These are phyloP conservation scores for Chiua virens DNA, from an alignment of 768 basidiomycete genomes.

Conservation along the genomic window DNA sequence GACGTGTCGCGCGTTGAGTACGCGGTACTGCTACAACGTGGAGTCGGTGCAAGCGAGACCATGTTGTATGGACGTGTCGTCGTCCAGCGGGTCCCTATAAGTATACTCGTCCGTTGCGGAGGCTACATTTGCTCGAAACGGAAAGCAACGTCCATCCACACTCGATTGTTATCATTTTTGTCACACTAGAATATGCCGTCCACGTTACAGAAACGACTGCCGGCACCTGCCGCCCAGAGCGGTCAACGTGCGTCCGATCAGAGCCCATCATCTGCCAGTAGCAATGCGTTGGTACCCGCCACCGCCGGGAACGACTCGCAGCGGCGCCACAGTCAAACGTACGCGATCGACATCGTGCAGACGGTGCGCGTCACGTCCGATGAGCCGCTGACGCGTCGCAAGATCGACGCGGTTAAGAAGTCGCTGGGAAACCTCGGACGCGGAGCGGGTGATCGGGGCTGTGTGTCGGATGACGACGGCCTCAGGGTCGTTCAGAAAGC, in stretches of 20 bases:
- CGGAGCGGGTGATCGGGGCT: conserved; percentile 27
- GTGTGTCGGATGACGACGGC: conserved; percentile 29
- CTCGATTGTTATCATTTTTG: neutral
- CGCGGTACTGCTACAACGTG: conserved; percentile 17
- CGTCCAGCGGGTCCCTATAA: conserved; percentile 19
- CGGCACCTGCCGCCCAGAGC: conserved; percentile 5
- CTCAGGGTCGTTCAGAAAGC: conserved; percentile 30
- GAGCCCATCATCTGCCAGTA: conserved; percentile 3
- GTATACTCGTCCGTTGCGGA: conserved; percentile 6
- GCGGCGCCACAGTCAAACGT: conserved; percentile 13
- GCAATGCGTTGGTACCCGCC: neutral
- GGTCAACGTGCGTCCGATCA: conserved; percentile 8
- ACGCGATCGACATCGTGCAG: conserved; percentile 33
- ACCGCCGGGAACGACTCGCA: neutral
- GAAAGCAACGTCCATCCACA: neutral
- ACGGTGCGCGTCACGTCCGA: conserved; percentile 28
- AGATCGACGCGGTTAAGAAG: conserved; percentile 32
- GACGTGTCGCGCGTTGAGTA: conserved; percentile 18
- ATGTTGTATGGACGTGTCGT: conserved; percentile 18
- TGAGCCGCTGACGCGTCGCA: conserved; percentile 25
- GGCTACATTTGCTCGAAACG: neutral
- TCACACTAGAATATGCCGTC: conserved; percentile 15
- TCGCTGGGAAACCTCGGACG: conserved; percentile 23
- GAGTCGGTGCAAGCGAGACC: conserved; percentile 12
- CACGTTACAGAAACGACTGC: conserved; percentile 19